Evolutionary conservation across 805 yeast species (phyloP).

Genomic region (Candida mattraensis): DNA sequence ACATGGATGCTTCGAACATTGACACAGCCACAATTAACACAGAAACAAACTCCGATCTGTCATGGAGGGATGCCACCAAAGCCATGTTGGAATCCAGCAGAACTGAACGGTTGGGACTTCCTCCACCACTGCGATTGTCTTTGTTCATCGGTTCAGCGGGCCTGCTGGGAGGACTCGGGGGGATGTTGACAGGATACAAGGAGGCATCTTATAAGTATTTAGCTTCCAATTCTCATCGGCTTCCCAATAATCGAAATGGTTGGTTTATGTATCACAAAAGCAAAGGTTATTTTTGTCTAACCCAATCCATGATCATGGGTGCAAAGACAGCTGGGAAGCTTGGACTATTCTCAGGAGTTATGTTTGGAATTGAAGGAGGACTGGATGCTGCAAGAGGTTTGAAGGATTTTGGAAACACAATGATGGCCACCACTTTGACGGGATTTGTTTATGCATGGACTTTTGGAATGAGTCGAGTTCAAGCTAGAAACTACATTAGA

Average conservation of each 20-base stretch:
- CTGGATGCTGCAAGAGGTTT: conserved; percentile 54
- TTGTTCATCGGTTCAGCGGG: conserved; percentile 41
- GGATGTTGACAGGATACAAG: conserved; percentile 60
- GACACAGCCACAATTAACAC: conserved; percentile 6
- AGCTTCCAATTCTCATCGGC: conserved; percentile 79
- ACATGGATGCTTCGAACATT: no score
- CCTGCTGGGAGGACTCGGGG: conserved; percentile 48
- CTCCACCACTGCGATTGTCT: conserved; percentile 45
- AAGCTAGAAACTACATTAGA: conserved; percentile 41
- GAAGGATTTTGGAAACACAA: conserved; percentile 59
- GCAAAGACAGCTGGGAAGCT: conserved; percentile 42
- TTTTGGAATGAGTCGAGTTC: conserved; percentile 43
- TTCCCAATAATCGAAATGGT: conserved; percentile 75
- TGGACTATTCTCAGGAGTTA: conserved; percentile 44
- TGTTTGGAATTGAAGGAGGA: conserved; percentile 61
- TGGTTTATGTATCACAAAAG: conserved; percentile 89
- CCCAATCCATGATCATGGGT: conserved; percentile 52
- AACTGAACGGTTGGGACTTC: conserved; percentile 48
- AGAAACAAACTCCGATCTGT: no score
- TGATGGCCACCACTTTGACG: conserved; percentile 51
- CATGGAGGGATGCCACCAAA: conserved; percentile 9
- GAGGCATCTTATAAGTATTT: conserved; percentile 57
- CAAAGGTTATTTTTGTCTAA: conserved; percentile 71
- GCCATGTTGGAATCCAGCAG: conserved; percentile 10
- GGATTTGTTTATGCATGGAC: conserved; percentile 53